A percentile compares a stretch with the other conserved stretches of the same genome.
Conservation (phyloP, 495 filamentous ascomycete species). For the Aspergillus conjunctus region DNA sequence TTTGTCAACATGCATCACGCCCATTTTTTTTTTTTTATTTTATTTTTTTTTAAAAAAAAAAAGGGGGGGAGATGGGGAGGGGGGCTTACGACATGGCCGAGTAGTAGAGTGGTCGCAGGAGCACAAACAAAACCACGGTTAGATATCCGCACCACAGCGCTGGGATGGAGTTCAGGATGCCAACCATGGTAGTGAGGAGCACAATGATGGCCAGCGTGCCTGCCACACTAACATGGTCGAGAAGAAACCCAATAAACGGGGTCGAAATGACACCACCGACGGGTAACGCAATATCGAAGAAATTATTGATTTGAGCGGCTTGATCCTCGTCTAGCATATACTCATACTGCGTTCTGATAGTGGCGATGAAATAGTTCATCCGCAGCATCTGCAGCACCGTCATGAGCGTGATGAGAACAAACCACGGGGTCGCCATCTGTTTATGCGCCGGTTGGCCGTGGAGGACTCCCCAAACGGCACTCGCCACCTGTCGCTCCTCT, state of each 20-base stretch:
- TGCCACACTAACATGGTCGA: conserved; percentile 71
- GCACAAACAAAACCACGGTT: conserved; percentile 74
- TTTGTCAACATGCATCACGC: neutral
- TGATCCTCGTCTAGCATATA: conserved; percentile 65
- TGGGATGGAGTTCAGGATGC: conserved; percentile 75
- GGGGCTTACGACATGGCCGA: conserved; percentile 58
- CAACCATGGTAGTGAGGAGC: conserved; percentile 70
- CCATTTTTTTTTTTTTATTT: too few relatives aligned
- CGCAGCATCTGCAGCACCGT: conserved; percentile 94
- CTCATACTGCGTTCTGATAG: conserved; percentile 80
- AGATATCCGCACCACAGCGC: conserved; percentile 71
- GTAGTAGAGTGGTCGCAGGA: conserved; percentile 54
- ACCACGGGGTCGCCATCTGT: conserved; percentile 87
- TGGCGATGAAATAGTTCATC: conserved; percentile 98
- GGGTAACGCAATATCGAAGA: conserved; percentile 91
- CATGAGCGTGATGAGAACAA: conserved; percentile 85
- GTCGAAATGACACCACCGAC: conserved; percentile 80
- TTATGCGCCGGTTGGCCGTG: conserved; percentile 70
- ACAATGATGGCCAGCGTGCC: conserved; percentile 72
- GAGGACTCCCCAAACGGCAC: conserved; percentile 75
- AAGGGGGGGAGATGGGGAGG: neutral
- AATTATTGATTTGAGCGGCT: conserved; percentile 72
- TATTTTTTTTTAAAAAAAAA: too few relatives aligned
- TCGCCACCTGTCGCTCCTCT: conserved; percentile 53
- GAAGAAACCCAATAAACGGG: conserved; percentile 79